These are phyloP conservation scores for Gynochthodes officinalis DNA, from an alignment of 257 asterid genomes.

Conservation along the genomic window DNA sequence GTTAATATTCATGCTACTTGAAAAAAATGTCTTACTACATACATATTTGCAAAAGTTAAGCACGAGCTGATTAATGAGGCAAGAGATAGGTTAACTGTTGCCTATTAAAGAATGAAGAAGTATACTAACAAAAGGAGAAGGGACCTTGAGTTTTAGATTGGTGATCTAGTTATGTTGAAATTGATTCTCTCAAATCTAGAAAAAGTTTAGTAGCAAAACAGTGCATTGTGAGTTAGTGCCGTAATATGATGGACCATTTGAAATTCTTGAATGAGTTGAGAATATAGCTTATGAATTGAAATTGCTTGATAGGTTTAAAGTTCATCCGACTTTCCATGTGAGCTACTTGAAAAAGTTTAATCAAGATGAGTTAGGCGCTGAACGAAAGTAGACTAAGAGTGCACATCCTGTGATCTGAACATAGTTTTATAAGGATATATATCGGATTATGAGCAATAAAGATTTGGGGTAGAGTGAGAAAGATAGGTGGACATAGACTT, in stretches of 20 bases:
- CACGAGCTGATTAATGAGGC: background rate
- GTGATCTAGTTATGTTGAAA: background rate
- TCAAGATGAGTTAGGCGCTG: background rate
- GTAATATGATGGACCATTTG: slow-evolving; percentile 11
- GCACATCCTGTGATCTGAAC: background rate
- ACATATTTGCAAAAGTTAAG: background rate
- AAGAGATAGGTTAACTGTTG: no score
- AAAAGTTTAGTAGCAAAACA: background rate
- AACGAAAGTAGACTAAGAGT: background rate
- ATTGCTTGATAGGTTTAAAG: no score
- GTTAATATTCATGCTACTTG: background rate
- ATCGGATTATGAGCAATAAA: no score
- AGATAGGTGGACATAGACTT: background rate
- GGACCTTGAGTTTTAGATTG: background rate
- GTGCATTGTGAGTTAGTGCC: background rate
- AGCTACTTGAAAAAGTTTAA: background rate
- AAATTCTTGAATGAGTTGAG: background rate
- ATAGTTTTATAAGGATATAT: background rate
- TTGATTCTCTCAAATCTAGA: no score
- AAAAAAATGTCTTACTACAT: background rate
- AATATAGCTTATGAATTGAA: background rate
- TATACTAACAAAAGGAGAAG: background rate
- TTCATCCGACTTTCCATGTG: background rate
- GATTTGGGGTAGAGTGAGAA: background rate
- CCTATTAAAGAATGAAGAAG: background rate